Conservation (phyloP, 371 early-diverging fungal genomes). For the Entomophthora muscae region DNA sequence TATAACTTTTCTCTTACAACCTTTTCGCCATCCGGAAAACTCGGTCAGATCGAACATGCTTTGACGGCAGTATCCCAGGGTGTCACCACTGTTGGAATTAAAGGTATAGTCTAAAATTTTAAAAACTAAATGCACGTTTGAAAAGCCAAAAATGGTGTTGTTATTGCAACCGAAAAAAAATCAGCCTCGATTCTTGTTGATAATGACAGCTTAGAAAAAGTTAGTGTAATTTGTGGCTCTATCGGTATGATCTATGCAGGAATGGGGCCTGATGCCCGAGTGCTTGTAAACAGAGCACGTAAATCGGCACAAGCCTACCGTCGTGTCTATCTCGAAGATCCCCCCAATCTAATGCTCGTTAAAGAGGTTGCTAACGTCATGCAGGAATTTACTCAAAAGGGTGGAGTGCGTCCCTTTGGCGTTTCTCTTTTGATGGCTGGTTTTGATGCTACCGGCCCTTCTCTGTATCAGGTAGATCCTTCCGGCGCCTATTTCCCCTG, state of each 20-base stretch:
- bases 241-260: constrained; percentile 97
- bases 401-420: constrained; percentile 98
- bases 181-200: constrained; percentile 83
- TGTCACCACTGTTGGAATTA: constrained; percentile 94
- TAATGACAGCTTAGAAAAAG: constrained; percentile 71
- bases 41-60: constrained; percentile 98
- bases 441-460: constrained; percentile 76
- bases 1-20: constrained; percentile 87
- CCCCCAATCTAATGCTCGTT: constrained; percentile 82
- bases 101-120: constrained; percentile 53
- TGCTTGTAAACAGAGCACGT: constrained; percentile 86
- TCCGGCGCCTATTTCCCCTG: constrained; percentile 96
- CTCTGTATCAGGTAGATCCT: constrained; percentile 96
- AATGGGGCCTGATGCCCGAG: constrained; percentile 94
- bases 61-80: constrained; percentile 90
- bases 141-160: constrained; percentile 94
- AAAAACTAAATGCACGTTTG: no score
- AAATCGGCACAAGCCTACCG: constrained; percentile 92
- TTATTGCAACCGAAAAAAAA: constrained; percentile 97
- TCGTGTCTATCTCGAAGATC: constrained; percentile 85
- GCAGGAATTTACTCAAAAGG: constrained; percentile 98
- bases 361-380: constrained; percentile 90
- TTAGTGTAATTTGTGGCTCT: constrained; percentile 73
- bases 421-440: constrained; percentile 95
- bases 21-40: constrained; percentile 99